Base-by-base conservation (phyloP, 345 rosid genomes). In the Salix purpurea region DNA sequence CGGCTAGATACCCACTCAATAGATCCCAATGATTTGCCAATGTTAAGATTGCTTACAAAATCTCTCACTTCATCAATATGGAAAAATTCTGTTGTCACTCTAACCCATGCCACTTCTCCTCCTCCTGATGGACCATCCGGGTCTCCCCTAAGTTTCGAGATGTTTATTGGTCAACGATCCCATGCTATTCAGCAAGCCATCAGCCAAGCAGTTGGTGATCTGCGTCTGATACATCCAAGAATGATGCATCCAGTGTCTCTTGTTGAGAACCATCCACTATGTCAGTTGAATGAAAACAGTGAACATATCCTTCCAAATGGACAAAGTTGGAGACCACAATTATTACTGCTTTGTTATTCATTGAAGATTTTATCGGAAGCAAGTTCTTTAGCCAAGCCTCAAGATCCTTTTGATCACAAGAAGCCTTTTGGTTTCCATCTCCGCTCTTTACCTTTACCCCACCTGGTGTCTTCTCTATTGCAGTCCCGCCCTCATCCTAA, bases 81-180 rank as follows among this genome's bases (percentile, higher is more conserved):
- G 98, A 72, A 62, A 80, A 92, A 88, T 44, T 77, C 88, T 73
- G 82, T 91, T 40, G 64, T 92, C 16, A 74, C 83, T 78, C 86
- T 92, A 60, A 94, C 96, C 62, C 96, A 92, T 75, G 91, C 91
- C 40, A 78, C 87, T 42, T 81, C 88, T 79, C 81, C 85, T 77
- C 84, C 88, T n/a, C 87, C 86, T 0, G 89, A 90, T 54, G 92
- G 86, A 26, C 79, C 88, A 24, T 78, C 77, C 4, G 85, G 84
- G 58, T 71, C 83, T 18, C 86, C 90, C 60, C 50, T 84, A 71
- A 89, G 86, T 77, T 88, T 75, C 50, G 86, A 90, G 71, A 82
- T 77, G 70, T 86, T 85, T 74, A 89, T 83, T 78, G 77, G 86
- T 40, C 88, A 82, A 80, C 80, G 85, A 77, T 84, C 86, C 50